Conservation (phyloP, 2,329 filamentous ascomycete species). For the Botrytis byssoidea region DNA sequence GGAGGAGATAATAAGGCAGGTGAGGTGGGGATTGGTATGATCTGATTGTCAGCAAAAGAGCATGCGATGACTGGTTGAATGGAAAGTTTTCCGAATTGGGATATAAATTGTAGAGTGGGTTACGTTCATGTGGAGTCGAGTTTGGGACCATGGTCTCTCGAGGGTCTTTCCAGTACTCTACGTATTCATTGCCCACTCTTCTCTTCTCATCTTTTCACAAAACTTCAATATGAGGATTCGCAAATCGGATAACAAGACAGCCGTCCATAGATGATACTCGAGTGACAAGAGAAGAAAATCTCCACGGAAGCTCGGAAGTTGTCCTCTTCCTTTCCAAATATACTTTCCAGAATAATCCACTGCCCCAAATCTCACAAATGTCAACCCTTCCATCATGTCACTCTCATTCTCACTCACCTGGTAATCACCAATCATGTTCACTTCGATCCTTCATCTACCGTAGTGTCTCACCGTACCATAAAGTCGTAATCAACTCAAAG, state of each 20-base stretch:
- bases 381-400: background rate
- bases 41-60: background rate
- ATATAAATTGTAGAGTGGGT: conserved; percentile 1
- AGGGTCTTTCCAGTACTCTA: background rate
- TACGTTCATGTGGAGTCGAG: background rate
- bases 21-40: background rate
- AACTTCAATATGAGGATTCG: background rate
- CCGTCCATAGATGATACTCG: background rate
- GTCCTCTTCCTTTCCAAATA: background rate
- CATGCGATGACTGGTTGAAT: conserved; percentile 1
- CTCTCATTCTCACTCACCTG: background rate
- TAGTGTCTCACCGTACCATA: background rate
- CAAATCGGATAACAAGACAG: background rate
- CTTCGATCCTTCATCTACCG: background rate
- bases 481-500: background rate
- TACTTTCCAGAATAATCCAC: background rate
- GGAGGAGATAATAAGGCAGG: background rate
- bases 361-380: background rate
- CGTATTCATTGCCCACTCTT: background rate
- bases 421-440: background rate
- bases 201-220: background rate
- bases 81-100: background rate
- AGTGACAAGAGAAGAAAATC: background rate
- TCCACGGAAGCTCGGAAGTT: background rate
- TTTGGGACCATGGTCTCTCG: background rate